Percentiles rank a stretch among this genome's conserved stretches.
These are phyloP conservation scores for Starmerella sirachaensis DNA, from an alignment of 805 yeast genomes.

Conservation along the genomic window DNA sequence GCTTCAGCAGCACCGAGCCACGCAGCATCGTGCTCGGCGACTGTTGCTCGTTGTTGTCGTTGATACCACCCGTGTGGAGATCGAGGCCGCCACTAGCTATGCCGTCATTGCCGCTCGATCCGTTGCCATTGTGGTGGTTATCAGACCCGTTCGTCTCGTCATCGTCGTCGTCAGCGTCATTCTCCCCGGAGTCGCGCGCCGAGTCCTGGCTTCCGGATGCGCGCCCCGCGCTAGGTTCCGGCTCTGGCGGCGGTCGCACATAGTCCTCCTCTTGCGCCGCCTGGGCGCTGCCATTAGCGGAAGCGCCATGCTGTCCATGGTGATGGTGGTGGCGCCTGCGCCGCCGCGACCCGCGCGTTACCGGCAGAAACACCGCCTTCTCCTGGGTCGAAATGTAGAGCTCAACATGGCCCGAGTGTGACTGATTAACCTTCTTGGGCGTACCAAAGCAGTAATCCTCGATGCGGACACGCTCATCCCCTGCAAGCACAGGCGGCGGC, in stretches of 20 bases:
- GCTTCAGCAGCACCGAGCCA: conserved; percentile 62
- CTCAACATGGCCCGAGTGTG: conserved; percentile 28
- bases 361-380: conserved; percentile 25
- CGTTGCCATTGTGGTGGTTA: not conserved
- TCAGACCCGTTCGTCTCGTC: not conserved
- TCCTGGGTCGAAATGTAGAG: conserved; percentile 27
- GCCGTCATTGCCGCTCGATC: not conserved
- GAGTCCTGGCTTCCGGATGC: no score
- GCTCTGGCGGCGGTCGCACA: conserved; percentile 2
- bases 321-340: conserved; percentile 3
- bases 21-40: conserved; percentile 43
- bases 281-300: not conserved
- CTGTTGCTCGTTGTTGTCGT: conserved; percentile 1
- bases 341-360: conserved; percentile 6
- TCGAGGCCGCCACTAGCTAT: conserved; percentile 2
- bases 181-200: no score
- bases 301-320: conserved; percentile 1
- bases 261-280: conserved; percentile 2
- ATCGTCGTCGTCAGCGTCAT: not conserved
- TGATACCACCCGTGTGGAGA: conserved; percentile 12
- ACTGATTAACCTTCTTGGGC: conserved; percentile 25
- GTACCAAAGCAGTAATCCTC: conserved; percentile 24
- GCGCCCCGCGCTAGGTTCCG: not conserved
- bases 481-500: conserved; percentile 1
- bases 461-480: conserved; percentile 4